Evolutionary conservation across 805 yeast species (phyloP).

Genomic region (Schwanniomyces sp.): DNA sequence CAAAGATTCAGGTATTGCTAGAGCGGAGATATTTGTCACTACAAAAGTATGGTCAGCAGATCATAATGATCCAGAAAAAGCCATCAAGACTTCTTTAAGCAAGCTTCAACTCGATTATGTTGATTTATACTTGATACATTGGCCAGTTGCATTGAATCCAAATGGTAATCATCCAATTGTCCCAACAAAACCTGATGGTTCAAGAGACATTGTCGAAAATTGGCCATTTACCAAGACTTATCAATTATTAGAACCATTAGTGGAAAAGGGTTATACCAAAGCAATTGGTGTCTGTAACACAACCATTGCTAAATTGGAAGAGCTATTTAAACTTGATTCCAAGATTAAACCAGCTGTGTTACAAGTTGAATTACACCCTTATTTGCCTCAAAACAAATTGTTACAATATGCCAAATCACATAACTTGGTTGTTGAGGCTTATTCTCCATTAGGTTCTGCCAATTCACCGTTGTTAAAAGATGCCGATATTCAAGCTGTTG

Average conservation of each 20-base stretch:
- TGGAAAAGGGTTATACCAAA: slow-evolving; percentile 50
- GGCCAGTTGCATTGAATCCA: slow-evolving; percentile 61
- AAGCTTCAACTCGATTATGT: slow-evolving; percentile 72
- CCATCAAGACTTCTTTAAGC: slow-evolving; percentile 57
- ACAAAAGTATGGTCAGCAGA: slow-evolving; percentile 9
- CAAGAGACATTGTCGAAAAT: slow-evolving; percentile 27
- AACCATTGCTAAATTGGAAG: slow-evolving; percentile 45
- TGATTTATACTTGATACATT: slow-evolving; percentile 76
- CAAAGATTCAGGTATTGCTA: slow-evolving; percentile 54
- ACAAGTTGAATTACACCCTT: slow-evolving; percentile 46
- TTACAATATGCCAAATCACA: slow-evolving; percentile 50
- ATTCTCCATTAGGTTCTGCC: slow-evolving; percentile 29
- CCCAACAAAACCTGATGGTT: slow-evolving; percentile 36
- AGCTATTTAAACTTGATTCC: slow-evolving; percentile 35
- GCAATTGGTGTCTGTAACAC: slow-evolving; percentile 78
- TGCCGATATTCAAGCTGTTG: slow-evolving; percentile 40
- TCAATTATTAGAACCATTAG: slow-evolving; percentile 54
- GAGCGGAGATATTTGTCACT: slow-evolving; percentile 54
- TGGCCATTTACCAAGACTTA: slow-evolving; percentile 56
- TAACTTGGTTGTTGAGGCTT: slow-evolving; percentile 24
- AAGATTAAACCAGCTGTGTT: slow-evolving; percentile 48
- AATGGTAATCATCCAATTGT: slow-evolving; percentile 29
- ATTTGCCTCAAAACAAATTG: slow-evolving; percentile 58
- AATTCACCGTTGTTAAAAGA: slow-evolving; percentile 37
- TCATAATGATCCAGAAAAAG: slow-evolving; percentile 20